These are phyloP conservation scores for Lithohypha guttulata DNA, from an alignment of 2,329 filamentous ascomycete species.

Conservation along the genomic window DNA sequence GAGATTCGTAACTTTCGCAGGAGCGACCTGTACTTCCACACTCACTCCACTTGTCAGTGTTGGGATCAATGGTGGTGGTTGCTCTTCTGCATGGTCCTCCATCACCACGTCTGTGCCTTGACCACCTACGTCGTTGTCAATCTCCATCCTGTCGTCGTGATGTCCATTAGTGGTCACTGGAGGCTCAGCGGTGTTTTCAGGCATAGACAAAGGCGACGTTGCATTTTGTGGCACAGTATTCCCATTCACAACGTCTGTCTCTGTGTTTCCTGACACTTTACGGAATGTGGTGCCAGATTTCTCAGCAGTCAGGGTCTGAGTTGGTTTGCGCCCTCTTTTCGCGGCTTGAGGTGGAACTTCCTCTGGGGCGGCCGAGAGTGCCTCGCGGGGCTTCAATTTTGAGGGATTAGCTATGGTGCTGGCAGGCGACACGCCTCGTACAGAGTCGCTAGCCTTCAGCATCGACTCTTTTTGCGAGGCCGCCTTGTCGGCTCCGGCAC, in stretches of 20 bases:
- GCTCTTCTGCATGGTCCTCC: slow-evolving; percentile 24
- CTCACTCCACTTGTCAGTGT: slow-evolving; percentile 36
- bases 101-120: slow-evolving; percentile 20
- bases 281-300: slow-evolving; percentile 26
- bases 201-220: slow-evolving; percentile 27
- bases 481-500: slow-evolving; percentile 26
- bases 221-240: slow-evolving; percentile 15
- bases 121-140: slow-evolving; percentile 32
- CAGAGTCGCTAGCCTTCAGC: slow-evolving; percentile 1
- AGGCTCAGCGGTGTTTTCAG: slow-evolving; percentile 29
- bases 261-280: slow-evolving; percentile 17
- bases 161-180: slow-evolving; percentile 20
- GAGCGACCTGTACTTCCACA: slow-evolving; percentile 36
- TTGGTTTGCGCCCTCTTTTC: slow-evolving; percentile 25
- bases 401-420: slow-evolving; percentile 6
- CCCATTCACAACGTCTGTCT: slow-evolving; percentile 20
- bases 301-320: slow-evolving; percentile 18
- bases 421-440: slow-evolving; percentile 4
- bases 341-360: slow-evolving; percentile 20
- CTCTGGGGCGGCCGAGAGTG: slow-evolving; percentile 23
- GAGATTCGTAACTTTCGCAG: slow-evolving; percentile 39
- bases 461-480: slow-evolving; percentile 2
- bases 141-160: slow-evolving; percentile 27
- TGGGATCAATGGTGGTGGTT: slow-evolving; percentile 25
- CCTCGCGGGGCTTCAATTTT: slow-evolving; percentile 22